Percentiles rank a stretch among this genome's conserved stretches.
Evolutionary conservation across 2,329 filamentous ascomycete species (phyloP).

Genomic region (Colletotrichum musicola): DNA sequence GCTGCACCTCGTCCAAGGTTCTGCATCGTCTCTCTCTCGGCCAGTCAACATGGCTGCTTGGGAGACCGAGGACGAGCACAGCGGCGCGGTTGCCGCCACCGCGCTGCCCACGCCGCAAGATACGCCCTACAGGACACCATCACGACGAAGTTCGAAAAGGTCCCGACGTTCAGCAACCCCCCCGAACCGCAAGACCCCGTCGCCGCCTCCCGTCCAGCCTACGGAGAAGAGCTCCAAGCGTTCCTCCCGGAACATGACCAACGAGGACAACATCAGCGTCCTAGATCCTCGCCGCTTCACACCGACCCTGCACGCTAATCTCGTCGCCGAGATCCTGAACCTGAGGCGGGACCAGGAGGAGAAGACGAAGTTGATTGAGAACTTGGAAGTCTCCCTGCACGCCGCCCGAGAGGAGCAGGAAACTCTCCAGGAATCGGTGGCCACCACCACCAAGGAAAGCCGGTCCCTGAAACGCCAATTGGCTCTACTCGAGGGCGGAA

Average conservation of each 20-base stretch:
- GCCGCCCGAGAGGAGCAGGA: slow-evolving; percentile 81
- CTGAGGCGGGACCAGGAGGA: slow-evolving; percentile 91
- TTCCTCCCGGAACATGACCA: slow-evolving; percentile 68
- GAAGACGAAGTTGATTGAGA: slow-evolving; percentile 88
- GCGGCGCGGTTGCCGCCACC: slow-evolving; percentile 64
- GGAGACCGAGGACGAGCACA: slow-evolving; percentile 74
- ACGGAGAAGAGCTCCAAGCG: slow-evolving; percentile 61
- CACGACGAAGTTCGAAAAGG: slow-evolving; percentile 70
- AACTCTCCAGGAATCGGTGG: slow-evolving; percentile 70
- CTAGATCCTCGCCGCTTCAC: slow-evolving; percentile 94
- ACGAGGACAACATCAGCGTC: slow-evolving; percentile 78
- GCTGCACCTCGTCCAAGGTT: slow-evolving; percentile 13
- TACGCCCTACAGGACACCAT: slow-evolving; percentile 80
- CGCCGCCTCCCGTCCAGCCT: slow-evolving; percentile 65
- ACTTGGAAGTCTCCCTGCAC: slow-evolving; percentile 81
- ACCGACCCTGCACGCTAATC: slow-evolving; percentile 91
- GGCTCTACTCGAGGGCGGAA: slow-evolving; percentile 87
- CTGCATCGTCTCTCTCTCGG: slow-evolving; percentile 16
- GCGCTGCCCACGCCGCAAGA: slow-evolving; percentile 78
- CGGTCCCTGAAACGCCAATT: slow-evolving; percentile 87
- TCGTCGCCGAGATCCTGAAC: slow-evolving; percentile 93
- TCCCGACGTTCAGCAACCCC: slow-evolving; percentile 78
- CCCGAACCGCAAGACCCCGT: slow-evolving; percentile 65
- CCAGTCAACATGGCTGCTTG: slow-evolving; percentile 64
- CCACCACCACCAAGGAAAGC: slow-evolving; percentile 78